Evolutionary conservation across 129 eudicot genomes (phyloP).

Genomic region (Pseudognaphalium luteoalbum): DNA sequence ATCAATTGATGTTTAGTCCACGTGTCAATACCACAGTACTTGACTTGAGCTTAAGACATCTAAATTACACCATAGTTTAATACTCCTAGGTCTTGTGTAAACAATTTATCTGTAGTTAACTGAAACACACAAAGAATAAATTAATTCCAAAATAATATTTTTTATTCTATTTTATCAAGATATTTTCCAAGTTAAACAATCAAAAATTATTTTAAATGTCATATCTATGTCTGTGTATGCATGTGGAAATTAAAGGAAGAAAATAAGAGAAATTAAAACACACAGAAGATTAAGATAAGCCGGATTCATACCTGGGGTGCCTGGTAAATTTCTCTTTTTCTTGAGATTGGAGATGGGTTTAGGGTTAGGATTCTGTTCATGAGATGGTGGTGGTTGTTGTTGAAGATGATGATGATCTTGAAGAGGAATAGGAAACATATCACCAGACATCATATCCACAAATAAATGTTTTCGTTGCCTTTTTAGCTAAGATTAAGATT

Average conservation of each 20-base stretch:
- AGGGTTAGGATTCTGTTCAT: slow-evolving; percentile 61
- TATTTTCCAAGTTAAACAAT: background rate
- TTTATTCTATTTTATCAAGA: background rate
- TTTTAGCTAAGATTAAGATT: slow-evolving; percentile 33
- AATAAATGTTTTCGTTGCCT: slow-evolving; percentile 15
- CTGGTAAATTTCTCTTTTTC: slow-evolving; percentile 88
- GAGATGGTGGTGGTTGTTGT: slow-evolving; percentile 33
- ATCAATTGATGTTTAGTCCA: background rate
- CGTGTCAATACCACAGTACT: slow-evolving; percentile 7
- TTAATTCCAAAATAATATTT: background rate
- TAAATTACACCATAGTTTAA: background rate
- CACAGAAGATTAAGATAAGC: slow-evolving; percentile 5
- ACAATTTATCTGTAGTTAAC: background rate
- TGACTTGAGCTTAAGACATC: background rate
- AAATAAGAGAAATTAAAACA: background rate
- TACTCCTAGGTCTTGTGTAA: background rate
- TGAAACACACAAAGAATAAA: background rate
- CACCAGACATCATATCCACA: slow-evolving; percentile 62
- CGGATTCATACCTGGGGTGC: slow-evolving; percentile 67
- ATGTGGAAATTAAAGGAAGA: slow-evolving; percentile 21
- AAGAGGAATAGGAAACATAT: slow-evolving; percentile 63
- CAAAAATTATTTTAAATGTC: slow-evolving; percentile 7
- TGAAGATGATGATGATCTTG: slow-evolving; percentile 34
- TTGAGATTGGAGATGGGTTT: slow-evolving; percentile 58
- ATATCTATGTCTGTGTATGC: slow-evolving; percentile 3